Evolutionary conservation across 306 rosid genomes (phyloP), one percentile per base, ranked within the genome.

Genomic region (Vicia faba): DNA sequence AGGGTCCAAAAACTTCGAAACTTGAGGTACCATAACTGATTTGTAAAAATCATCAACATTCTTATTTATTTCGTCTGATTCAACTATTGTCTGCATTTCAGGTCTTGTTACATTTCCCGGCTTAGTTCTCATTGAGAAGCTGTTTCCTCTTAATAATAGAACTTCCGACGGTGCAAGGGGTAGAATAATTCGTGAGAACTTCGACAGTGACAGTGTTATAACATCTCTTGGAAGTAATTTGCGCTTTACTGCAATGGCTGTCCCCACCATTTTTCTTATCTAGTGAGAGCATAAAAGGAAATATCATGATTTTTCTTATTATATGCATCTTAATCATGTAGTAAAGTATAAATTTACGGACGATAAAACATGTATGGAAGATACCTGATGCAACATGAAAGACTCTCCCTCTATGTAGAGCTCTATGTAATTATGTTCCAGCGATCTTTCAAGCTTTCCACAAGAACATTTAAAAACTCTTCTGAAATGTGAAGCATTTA

Each of bases 321-420:
- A n/a, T n/a, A n/a, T 48, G 53, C 28, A 49, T 11, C 1, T 49
- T 18, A 49, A 16, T 18, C 13, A 18, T 18, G 25, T 16, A 18
- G 55, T 18, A 11, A 61, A 11, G 49, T 19, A 36, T 4, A 20
- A 59, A 38, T 23, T 72, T 43, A 12, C 36, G 12, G 8, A 56
- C 55, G 45, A 35, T 56, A 11, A 53, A 55, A 54, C 43, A 1
- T 13, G 26, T 18, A 44, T 61, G 43, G 62, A 61, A 35, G 54
- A 70, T 82, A 93, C 98, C 86, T 93, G 98, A 81, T 89, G 97
- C 65, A 93, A 76, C 96, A 92, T 92, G 86, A 89, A 92, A 38
- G 96, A 92, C 82, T 92, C 96, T 66, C 98, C 98, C 88, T 88
- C 85, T 45, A 93, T 83, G 61, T 84, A 88, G 20, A 93, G 28